Evolutionary conservation across 257 asterid species (phyloP).

Genomic region (Mitragyna speciosa): DNA sequence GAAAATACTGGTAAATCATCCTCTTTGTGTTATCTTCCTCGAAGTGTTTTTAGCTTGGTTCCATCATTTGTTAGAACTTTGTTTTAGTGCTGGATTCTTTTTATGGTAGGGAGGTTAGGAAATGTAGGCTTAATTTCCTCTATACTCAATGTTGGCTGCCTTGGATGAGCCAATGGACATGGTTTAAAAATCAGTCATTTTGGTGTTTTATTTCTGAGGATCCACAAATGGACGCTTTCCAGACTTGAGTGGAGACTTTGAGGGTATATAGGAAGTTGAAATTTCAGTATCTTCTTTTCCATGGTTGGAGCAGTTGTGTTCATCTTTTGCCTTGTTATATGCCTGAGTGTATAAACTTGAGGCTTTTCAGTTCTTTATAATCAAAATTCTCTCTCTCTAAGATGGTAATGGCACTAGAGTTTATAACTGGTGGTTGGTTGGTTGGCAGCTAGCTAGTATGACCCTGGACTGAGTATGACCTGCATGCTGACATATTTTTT

Average conservation of each 20-base stretch:
- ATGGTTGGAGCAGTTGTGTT: not conserved
- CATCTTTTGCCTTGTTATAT: not conserved
- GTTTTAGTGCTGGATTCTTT: not conserved
- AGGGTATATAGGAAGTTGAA: not conserved
- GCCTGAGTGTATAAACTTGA: not conserved
- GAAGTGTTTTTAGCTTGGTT: not conserved
- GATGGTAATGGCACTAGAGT: not conserved
- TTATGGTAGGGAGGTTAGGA: not conserved
- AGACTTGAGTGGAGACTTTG: not conserved
- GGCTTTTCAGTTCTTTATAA: not conserved
- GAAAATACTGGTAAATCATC: not conserved
- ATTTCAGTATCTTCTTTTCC: not conserved
- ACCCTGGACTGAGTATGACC: not conserved
- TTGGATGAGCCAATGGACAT: not conserved
- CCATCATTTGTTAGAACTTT: constrained; percentile 1
- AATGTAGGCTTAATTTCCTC: not conserved
- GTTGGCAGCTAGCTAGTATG: not conserved
- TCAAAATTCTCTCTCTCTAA: not conserved
- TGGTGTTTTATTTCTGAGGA: not conserved
- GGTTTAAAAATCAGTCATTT: not conserved
- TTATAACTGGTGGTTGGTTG: not conserved
- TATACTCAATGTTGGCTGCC: not conserved
- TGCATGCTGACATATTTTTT: not conserved
- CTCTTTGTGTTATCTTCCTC: not conserved
- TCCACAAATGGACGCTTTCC: not conserved